Base-by-base conservation (phyloP, 192 early-diverging fungal genomes). In the Entomortierella beljakovae region DNA sequence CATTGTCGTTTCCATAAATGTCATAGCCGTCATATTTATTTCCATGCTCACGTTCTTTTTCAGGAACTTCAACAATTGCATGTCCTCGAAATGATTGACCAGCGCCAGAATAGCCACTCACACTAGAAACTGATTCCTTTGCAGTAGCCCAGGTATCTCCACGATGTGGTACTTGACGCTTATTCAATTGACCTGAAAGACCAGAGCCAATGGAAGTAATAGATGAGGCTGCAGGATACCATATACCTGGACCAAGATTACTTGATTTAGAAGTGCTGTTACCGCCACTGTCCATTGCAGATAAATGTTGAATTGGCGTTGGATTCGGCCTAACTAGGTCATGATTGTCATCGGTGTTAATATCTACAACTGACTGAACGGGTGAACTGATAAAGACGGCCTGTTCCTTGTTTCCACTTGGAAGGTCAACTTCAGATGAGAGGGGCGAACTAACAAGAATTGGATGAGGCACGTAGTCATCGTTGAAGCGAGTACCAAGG, bases 401-500 rank as follows among this genome's bases (percentile, higher is more conserved):
- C 15, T 10, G n/a, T 32, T 20, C 31, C 28, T 16, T 18, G 50
- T 51, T 67, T 13, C 64, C 53, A 10, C 54, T 61, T 7, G 66
- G 61, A 4, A 77, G 55, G 34, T 77, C 67, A 16, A 77, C 26
- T n/a, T 69, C 66, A 15, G 74, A 77, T 3, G 74, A 69, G 38
- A 77, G 46, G 13, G 74, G 74, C 9, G 74, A 77, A 28, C 60
- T 56, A 13, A 67, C 74, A 16, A 77, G 66, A 18, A 77, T 60
- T 20, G 74, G 43, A 35, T 59, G 60, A 15, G 56, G 49, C 33
- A 32, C 42, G 26, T 61, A 54, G 16, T 43, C 22, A 10, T 57
- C 34, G n/a, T 64, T 23, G 10, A 51, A 53, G 26, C 61, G 53
- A 15, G 53, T 15, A 35, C 52, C 57, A 26, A 77, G 13, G 18